Conservation (phyloP, 1,139 yeast genomes). For the Kurtzmaniella quercitrusa region DNA sequence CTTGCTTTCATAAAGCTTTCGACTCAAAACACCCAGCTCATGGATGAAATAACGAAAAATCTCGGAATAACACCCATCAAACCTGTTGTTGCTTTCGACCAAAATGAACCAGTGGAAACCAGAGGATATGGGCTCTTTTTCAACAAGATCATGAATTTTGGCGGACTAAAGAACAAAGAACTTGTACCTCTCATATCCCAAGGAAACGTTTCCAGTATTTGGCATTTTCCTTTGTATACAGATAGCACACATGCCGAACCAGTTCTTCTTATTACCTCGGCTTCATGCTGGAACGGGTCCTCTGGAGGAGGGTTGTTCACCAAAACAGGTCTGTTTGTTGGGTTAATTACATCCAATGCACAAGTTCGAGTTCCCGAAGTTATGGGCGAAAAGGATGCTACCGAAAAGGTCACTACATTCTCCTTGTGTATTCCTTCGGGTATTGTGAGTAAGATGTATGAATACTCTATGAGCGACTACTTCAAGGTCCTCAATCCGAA, state of each 20-base stretch:
- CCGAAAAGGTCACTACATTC: constrained; percentile 26
- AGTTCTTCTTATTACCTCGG: constrained; percentile 47
- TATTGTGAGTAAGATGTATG: constrained; percentile 18
- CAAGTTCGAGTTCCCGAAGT: constrained; percentile 23
- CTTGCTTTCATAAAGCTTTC: constrained; percentile 30
- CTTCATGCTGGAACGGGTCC: constrained; percentile 75
- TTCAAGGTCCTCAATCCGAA: constrained; percentile 12
- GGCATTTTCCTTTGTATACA: constrained; percentile 12
- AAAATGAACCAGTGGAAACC: constrained; percentile 40
- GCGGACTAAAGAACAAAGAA: constrained; percentile 7
- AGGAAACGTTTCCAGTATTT: constrained; percentile 38
- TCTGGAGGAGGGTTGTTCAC: constrained; percentile 65
- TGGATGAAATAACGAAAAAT: constrained; percentile 2
- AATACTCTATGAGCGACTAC: constrained; percentile 3
- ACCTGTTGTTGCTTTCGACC: constrained; percentile 6
- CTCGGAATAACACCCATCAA: neutral
- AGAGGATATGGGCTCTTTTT: constrained; percentile 58
- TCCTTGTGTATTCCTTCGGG: constrained; percentile 29
- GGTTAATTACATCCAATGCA: constrained; percentile 64
- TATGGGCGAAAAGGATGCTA: constrained; percentile 7
- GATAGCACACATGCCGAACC: constrained; percentile 12
- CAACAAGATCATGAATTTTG: constrained; percentile 3
- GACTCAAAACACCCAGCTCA: constrained; percentile 8
- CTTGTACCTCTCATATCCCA: constrained; percentile 39
- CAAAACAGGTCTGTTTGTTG: constrained; percentile 32